Conservation (phyloP, 2,329 filamentous ascomycete species). For the Epichloe gansuensis region DNA sequence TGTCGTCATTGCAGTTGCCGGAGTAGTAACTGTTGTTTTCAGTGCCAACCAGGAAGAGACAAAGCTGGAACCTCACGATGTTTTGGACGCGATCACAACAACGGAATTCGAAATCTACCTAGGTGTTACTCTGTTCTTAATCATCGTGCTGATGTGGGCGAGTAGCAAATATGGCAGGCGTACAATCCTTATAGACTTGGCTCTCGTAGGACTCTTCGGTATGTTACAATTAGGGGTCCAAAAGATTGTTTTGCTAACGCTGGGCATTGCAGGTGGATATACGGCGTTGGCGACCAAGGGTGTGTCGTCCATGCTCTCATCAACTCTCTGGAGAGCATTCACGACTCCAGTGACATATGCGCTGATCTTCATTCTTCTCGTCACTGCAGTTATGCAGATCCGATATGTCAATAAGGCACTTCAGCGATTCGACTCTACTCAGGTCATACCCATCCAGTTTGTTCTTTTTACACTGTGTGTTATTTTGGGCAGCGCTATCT, state of each 20-base stretch:
- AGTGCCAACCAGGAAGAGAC: slow-evolving; percentile 83
- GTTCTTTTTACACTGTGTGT: slow-evolving; percentile 93
- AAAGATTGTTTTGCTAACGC: not conserved
- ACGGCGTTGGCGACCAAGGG: slow-evolving; percentile 96
- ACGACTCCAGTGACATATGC: slow-evolving; percentile 86
- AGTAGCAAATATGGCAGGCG: slow-evolving; percentile 75
- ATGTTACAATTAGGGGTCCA: slow-evolving; percentile 20
- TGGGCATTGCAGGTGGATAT: slow-evolving; percentile 57
- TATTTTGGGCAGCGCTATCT: slow-evolving; percentile 81
- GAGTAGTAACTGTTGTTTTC: slow-evolving; percentile 83
- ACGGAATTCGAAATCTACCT: slow-evolving; percentile 89
- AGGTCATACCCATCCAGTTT: slow-evolving; percentile 96
- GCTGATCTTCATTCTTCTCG: slow-evolving; percentile 64
- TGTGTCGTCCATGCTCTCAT: slow-evolving; percentile 86
- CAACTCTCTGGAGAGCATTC: slow-evolving; percentile 76
- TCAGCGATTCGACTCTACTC: slow-evolving; percentile 90
- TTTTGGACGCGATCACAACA: slow-evolving; percentile 77
- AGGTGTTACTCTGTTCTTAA: slow-evolving; percentile 60
- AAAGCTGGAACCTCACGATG: slow-evolving; percentile 79
- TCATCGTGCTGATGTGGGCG: slow-evolving; percentile 64
- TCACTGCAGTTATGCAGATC: slow-evolving; percentile 89
- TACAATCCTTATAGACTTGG: slow-evolving; percentile 83
- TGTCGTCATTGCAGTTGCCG: slow-evolving; percentile 73
- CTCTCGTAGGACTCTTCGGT: slow-evolving; percentile 89
- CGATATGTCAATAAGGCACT: slow-evolving; percentile 83